Percentiles rank a stretch among this genome's conserved stretches.
Evolutionary conservation across 768 basidiomycete genomes (phyloP).

Genomic region (Trametes sanguinea): DNA sequence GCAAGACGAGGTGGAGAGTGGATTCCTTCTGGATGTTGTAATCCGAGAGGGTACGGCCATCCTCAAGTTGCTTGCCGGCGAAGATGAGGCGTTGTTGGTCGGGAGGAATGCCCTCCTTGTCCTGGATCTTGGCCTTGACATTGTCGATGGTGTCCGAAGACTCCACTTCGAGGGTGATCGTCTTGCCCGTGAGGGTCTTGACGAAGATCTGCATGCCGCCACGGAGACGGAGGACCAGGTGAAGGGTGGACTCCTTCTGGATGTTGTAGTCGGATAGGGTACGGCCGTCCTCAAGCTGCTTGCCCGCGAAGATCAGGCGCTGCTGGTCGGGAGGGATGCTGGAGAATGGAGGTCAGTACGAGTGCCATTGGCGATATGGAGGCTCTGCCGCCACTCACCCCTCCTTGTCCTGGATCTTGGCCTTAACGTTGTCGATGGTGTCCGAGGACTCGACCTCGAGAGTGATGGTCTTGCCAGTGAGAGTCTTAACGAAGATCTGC

Average conservation of each 20-base stretch:
- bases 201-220: conserved; percentile 82
- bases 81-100: conserved; percentile 97
- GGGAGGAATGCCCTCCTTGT: conserved; percentile 85
- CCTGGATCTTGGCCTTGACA: conserved; percentile 82
- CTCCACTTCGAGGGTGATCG: conserved; percentile 86
- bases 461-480: conserved; percentile 78
- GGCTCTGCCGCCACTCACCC: conserved; percentile 45
- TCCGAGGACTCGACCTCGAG: conserved; percentile 73
- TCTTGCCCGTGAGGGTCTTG: conserved; percentile 89
- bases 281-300: conserved; percentile 83
- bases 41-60: conserved; percentile 86
- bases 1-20: conserved; percentile 86
- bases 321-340: conserved; percentile 81
- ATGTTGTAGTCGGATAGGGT: conserved; percentile 92
- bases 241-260: conserved; percentile 98
- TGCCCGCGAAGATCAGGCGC: conserved; percentile 79
- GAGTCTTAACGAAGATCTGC: conserved; percentile 59
- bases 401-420: conserved; percentile 90
- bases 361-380: background rate
- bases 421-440: conserved; percentile 71
- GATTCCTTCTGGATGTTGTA: conserved; percentile 97
- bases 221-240: conserved; percentile 80
- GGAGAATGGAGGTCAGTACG: background rate
- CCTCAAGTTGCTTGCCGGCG: conserved; percentile 94
- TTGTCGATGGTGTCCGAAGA: conserved; percentile 77